These are phyloP conservation scores for Globisporangium yorkense DNA, from an alignment of 352 stramenopile genomes.

Conservation along the genomic window DNA sequence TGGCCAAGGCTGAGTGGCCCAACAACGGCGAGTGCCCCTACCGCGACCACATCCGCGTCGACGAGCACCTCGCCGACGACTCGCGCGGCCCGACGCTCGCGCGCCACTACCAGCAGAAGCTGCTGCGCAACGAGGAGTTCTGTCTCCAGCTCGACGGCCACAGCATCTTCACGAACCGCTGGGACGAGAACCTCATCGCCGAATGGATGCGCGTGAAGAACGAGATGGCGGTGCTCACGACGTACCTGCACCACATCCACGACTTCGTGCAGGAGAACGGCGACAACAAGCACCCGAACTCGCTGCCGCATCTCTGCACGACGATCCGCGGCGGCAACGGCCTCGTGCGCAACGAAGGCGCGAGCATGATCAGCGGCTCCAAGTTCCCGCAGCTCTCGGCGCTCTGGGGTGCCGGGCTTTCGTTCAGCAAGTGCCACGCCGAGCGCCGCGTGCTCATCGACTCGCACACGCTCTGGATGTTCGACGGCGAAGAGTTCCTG, in stretches of 20 bases:
- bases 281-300: constrained; percentile 57
- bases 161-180: constrained; percentile 83
- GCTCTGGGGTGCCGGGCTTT: constrained; percentile 73
- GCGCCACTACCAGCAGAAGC: constrained; percentile 77
- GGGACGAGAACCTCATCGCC: constrained; percentile 65
- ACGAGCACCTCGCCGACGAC: constrained; percentile 58
- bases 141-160: constrained; percentile 82
- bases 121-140: constrained; percentile 72
- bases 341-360: constrained; percentile 64
- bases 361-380: constrained; percentile 70
- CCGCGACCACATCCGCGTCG: constrained; percentile 64
- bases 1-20: constrained; percentile 60
- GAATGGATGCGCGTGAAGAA: constrained; percentile 76
- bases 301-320: constrained; percentile 67
- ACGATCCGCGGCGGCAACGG: constrained; percentile 66
- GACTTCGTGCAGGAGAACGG: constrained; percentile 77
- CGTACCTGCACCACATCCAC: constrained; percentile 80
- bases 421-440: constrained; percentile 83
- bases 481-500: constrained; percentile 69
- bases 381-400: constrained; percentile 71
- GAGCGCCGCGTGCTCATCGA: constrained; percentile 69
- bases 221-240: constrained; percentile 80
- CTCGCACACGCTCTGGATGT: constrained; percentile 78
- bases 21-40: constrained; percentile 59
- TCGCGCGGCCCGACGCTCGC: constrained; percentile 73